Evolutionary conservation across 2,329 filamentous ascomycete genomes (phyloP), one percentile per base, ranked within the genome.

Genomic region (Chaetothyriales sp.): DNA sequence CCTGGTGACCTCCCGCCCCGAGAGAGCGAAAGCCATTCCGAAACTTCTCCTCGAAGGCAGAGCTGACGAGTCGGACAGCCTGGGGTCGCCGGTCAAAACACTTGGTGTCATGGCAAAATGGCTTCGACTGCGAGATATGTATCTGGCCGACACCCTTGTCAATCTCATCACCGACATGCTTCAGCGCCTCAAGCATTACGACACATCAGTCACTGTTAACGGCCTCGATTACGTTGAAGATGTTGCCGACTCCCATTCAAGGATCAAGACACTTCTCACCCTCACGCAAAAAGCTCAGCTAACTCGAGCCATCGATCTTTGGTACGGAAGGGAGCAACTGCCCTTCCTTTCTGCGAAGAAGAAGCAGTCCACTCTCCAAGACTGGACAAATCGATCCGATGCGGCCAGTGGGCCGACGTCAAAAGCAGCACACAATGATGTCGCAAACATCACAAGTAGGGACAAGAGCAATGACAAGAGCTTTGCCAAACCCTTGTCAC

Each of bases 111-210:
- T 95, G 68, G 83, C 85, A 40, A 87, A 85, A 64, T 95, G 94
- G 88, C 77, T 98, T 51, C 82, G 92, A 52, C 76, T 98, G 4
- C 85, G 90, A 56, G 92, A 98, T 65, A 77, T 81, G 51, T 95
- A 89, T 67, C 77, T 98, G 6, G 83, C 92, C 37, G 81, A 78
- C 54, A 87, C 87, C 43, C 83, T 90, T 13, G 87, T 94, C 47
- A 82, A 81, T 25, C 77, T 97, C 25, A 79, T 95, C 29, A 81
- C 82, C 60, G 94, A 94, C 65, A 82, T 98, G 53, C 76, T 98
- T 37, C 78, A 79, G 13, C 83, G 88, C 19, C 73, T 98, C n/a
- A 81, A 82, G 43, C 53, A 56, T 28, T 53, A 59, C 43, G 58
- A 51, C 19, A 48, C 60, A 13, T 44, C 50, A 19, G 83, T 89